Base-by-base conservation (phyloP, 768 basidiomycete species). In the Auriculariales sp. region DNA sequence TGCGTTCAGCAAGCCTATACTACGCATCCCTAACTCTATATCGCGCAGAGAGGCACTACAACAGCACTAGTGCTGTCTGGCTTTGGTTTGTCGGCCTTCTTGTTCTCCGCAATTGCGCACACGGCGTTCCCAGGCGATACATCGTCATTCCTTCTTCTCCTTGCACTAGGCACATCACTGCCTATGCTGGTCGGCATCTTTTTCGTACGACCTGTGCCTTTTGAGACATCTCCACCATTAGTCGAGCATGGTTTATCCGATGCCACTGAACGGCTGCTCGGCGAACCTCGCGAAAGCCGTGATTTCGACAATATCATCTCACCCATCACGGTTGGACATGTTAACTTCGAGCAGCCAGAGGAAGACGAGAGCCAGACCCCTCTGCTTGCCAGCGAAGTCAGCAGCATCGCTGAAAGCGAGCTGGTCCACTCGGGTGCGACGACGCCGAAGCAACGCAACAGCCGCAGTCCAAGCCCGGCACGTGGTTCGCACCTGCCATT, bases 41-140 rank as follows among this genome's bases (percentile, higher is more conserved):
- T 17, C 31, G 6, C 46, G 25, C 44, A 88, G 83, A 73, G 89
- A 17, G 89, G 81, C 10, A 79, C 79, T 0, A 75, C 79, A 7
- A 87, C 83, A 0, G 82, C 83, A 2, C 61, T 89, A 7, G 89
- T 92, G 29, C 64, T 91, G 17, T 87, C 88, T 0, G 91, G 88
- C 28, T 91, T 88, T 54, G 91, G 92, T 0, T 75, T 97, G 14
- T 91, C 88, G 0, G 92, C 92, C 0, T 94, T 94, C 69, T 70
- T 86, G 54, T 95, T 93, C 65, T 85, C 87, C 11, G 73, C 79
- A 1, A 65, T 93, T 31, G 79, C 88, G 0, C 80, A 82, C 50
- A 58, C 74, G 0, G 61, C 81, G 35, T 93, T 79, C 57, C 79
- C 84, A 0, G 89, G 86, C 0, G 72, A 91, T 57, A 86, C 84